Percentiles rank a stretch among this genome's conserved stretches.
These are phyloP conservation scores for Laetiporus sulphureus DNA, from an alignment of 1,284 basidiomycete genomes.

Conservation along the genomic window DNA sequence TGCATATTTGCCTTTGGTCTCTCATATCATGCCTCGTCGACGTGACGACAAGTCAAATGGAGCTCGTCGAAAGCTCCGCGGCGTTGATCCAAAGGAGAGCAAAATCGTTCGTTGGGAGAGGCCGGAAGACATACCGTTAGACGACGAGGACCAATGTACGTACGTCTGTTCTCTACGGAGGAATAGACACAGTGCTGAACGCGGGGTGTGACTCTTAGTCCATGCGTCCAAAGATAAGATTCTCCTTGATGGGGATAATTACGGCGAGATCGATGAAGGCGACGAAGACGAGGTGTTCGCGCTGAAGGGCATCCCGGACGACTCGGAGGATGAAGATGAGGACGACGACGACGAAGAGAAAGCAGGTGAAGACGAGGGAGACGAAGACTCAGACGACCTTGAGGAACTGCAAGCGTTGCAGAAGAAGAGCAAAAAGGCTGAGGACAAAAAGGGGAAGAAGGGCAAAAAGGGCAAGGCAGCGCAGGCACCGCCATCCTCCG, in stretches of 20 bases:
- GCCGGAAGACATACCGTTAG: slow-evolving; percentile 58
- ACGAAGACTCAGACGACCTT: slow-evolving; percentile 12
- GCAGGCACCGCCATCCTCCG: slow-evolving; percentile 15
- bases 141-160: slow-evolving; percentile 74
- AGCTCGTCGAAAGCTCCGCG: slow-evolving; percentile 33
- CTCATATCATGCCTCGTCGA: slow-evolving; percentile 7
- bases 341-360: slow-evolving; percentile 36
- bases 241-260: slow-evolving; percentile 56
- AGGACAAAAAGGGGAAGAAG: not conserved
- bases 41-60: slow-evolving; percentile 22
- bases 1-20: too few relatives aligned
- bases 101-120: slow-evolving; percentile 61
- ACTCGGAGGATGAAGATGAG: slow-evolving; percentile 40
- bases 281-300: slow-evolving; percentile 75
- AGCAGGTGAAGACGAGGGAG: slow-evolving; percentile 38
- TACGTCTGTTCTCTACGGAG: slow-evolving; percentile 7
- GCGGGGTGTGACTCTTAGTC: slow-evolving; percentile 34
- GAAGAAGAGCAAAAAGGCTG: slow-evolving; percentile 32
- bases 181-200: not conserved
- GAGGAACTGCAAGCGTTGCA: slow-evolving; percentile 27
- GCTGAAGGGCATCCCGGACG: slow-evolving; percentile 40
- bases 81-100: slow-evolving; percentile 41
- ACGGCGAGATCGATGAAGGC: slow-evolving; percentile 33
- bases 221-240: slow-evolving; percentile 73
- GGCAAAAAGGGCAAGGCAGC: slow-evolving; percentile 24